A percentile compares a stretch with the other conserved stretches of the same genome.
Conservation (phyloP, 1,284 basidiomycete genomes). For the Ceratobasidium papillatum region DNA sequence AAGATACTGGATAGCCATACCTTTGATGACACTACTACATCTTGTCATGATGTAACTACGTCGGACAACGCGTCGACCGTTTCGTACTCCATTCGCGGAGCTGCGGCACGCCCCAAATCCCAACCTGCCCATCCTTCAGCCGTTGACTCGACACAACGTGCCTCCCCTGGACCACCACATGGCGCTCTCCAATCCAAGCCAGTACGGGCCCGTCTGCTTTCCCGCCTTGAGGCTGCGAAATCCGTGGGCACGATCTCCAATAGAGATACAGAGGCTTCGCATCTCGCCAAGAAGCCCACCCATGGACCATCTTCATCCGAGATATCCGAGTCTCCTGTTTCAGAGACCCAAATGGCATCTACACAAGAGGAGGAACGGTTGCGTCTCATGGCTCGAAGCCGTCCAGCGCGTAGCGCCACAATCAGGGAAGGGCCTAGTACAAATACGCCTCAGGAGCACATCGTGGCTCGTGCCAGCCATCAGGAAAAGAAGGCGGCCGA, state of each 20-base stretch:
- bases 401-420: slow-evolving; percentile 29
- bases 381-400: slow-evolving; percentile 19
- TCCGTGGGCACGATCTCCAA: slow-evolving; percentile 14
- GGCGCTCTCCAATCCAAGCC: background rate
- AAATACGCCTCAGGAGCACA: background rate
- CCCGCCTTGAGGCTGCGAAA: slow-evolving; percentile 34
- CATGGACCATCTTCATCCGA: slow-evolving; percentile 18
- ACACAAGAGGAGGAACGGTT: slow-evolving; percentile 6
- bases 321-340: slow-evolving; percentile 11
- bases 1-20: background rate
- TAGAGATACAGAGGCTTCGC: slow-evolving; percentile 9
- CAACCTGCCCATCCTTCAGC: slow-evolving; percentile 19
- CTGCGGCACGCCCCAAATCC: slow-evolving; percentile 28
- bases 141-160: slow-evolving; percentile 39
- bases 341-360: background rate
- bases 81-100: slow-evolving; percentile 36
- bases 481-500: background rate
- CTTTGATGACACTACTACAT: background rate
- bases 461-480: background rate
- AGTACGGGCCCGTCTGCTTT: slow-evolving; percentile 24
- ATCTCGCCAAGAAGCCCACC: slow-evolving; percentile 28
- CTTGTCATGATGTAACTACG: background rate
- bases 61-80: slow-evolving; percentile 16
- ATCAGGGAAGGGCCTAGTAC: background rate
- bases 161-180: slow-evolving; percentile 8